Percentiles rank a stretch among this genome's conserved stretches.
phyloP scores from a whole-genome alignment of 2,329 filamentous ascomycete genomes.

The Leptosphaerulina australis region DNA sequence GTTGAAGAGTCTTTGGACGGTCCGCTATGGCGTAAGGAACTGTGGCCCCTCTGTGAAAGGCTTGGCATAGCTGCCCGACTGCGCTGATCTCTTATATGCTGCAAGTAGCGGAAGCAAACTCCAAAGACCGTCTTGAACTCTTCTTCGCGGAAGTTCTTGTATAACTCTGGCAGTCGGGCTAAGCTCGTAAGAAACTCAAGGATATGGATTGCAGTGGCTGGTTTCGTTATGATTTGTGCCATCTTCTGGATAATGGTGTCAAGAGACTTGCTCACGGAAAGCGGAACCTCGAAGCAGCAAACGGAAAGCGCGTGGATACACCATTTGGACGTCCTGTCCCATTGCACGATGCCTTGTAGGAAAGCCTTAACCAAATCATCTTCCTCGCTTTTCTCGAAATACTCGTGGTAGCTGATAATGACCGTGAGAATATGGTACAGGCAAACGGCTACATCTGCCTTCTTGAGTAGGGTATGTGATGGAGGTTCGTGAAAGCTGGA shows the following conservation, averaged over 20 bases:
- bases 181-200: slow-evolving; percentile 92
- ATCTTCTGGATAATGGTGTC: slow-evolving; percentile 89
- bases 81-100: slow-evolving; percentile 76
- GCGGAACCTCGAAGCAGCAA: slow-evolving; percentile 91
- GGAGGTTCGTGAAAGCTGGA: slow-evolving; percentile 84
- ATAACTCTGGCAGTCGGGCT: slow-evolving; percentile 81
- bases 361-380: slow-evolving; percentile 90
- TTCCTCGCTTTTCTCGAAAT: slow-evolving; percentile 82
- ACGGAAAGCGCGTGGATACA: slow-evolving; percentile 95
- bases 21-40: slow-evolving; percentile 52
- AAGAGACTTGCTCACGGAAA: slow-evolving; percentile 83
- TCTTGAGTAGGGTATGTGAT: slow-evolving; percentile 75
- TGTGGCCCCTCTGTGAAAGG: slow-evolving; percentile 43
- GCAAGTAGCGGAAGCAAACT: slow-evolving; percentile 91
- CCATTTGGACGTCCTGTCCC: slow-evolving; percentile 84
- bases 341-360: slow-evolving; percentile 79
- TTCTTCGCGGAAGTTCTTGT: slow-evolving; percentile 86
- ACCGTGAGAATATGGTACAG: slow-evolving; percentile 86
- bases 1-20: slow-evolving; percentile 51
- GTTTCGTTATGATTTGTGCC: slow-evolving; percentile 94
- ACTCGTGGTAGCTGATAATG: slow-evolving; percentile 85
- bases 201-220: slow-evolving; percentile 90
- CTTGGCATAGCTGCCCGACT: slow-evolving; percentile 44
- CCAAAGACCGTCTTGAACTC: slow-evolving; percentile 95
- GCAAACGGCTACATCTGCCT: slow-evolving; percentile 86